Conservation (phyloP, 1,139 yeast genomes). For the Protomyces arabidopsidicola region DNA sequence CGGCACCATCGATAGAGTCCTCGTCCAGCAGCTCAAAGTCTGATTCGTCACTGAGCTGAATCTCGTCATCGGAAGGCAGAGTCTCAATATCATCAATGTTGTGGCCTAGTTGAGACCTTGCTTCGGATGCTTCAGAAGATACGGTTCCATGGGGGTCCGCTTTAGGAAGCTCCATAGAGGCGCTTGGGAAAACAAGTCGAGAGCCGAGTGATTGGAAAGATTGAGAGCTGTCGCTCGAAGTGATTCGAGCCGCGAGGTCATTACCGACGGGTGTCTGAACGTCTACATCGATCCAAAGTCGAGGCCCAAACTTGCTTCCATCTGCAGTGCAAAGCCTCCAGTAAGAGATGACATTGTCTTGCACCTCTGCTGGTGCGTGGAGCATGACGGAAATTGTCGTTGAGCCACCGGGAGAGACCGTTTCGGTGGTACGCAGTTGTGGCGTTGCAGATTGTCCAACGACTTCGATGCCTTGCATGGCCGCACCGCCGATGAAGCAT, state of each 20-base stretch:
- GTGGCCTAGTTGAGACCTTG: not conserved
- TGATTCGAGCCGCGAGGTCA: not conserved
- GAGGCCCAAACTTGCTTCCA: conserved; percentile 30
- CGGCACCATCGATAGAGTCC: not conserved
- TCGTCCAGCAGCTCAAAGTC: not conserved
- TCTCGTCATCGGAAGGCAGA: not conserved
- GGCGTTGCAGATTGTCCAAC: not conserved
- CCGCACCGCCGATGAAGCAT: conserved; percentile 28
- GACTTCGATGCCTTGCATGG: conserved; percentile 5
- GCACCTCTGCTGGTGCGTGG: conserved; percentile 26
- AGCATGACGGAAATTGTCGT: conserved; percentile 31
- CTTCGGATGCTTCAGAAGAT: not conserved
- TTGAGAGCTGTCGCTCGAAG: not conserved
- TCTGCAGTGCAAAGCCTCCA: conserved; percentile 30
- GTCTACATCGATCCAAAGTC: conserved; percentile 30
- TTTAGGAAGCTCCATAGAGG: conserved; percentile 14
- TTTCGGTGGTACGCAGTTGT: not conserved
- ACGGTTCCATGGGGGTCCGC: not conserved
- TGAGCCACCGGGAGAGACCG: conserved; percentile 29
- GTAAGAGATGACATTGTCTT: conserved; percentile 28
- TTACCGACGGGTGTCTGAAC: conserved; percentile 16
- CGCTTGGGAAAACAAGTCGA: conserved; percentile 18
- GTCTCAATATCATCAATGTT: not conserved
- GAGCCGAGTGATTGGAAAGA: conserved; percentile 1
- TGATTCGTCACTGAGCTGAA: not conserved